Conservation (phyloP, 192 early-diverging fungal species). For the Diversispora epigaea region DNA sequence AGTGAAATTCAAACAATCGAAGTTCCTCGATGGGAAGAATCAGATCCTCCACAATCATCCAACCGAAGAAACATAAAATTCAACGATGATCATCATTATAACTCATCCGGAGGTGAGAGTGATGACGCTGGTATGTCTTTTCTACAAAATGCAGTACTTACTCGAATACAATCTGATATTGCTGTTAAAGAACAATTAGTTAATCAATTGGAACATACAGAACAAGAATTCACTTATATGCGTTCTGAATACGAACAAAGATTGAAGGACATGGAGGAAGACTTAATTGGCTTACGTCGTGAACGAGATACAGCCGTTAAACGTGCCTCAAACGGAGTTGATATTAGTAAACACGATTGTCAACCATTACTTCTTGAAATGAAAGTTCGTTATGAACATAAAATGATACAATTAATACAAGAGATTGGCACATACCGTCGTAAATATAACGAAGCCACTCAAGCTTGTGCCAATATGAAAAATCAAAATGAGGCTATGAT, state of each 20-base stretch:
- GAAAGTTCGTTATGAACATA: conserved; percentile 55
- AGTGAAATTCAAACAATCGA: conserved; percentile 31
- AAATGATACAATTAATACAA: conserved; percentile 54
- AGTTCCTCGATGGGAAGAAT: conserved; percentile 29
- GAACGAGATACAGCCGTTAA: conserved; percentile 68
- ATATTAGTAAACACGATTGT: conserved; percentile 40
- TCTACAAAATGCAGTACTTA: conserved; percentile 32
- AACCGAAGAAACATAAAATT: too few relatives aligned
- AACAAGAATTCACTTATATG: conserved; percentile 60
- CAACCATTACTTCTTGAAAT: conserved; percentile 39
- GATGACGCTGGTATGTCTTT: conserved; percentile 28
- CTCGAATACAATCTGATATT: conserved; percentile 56
- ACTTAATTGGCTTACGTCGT: conserved; percentile 51
- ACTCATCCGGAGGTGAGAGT: too few relatives aligned
- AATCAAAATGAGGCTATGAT: conserved; percentile 60
- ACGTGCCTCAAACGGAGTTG: conserved; percentile 39
- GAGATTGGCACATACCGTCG: conserved; percentile 55
- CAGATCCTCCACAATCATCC: conserved; percentile 7
- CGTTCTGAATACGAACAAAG: conserved; percentile 70
- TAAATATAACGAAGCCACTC: conserved; percentile 57
- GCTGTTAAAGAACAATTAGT: conserved; percentile 63
- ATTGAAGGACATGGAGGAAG: conserved; percentile 56
- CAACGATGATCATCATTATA: too few relatives aligned
- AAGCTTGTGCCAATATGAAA: conserved; percentile 48
- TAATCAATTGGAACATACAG: conserved; percentile 52